Base-by-base conservation (phyloP, 805 yeast genomes). In the Lachancea nothofagi region DNA sequence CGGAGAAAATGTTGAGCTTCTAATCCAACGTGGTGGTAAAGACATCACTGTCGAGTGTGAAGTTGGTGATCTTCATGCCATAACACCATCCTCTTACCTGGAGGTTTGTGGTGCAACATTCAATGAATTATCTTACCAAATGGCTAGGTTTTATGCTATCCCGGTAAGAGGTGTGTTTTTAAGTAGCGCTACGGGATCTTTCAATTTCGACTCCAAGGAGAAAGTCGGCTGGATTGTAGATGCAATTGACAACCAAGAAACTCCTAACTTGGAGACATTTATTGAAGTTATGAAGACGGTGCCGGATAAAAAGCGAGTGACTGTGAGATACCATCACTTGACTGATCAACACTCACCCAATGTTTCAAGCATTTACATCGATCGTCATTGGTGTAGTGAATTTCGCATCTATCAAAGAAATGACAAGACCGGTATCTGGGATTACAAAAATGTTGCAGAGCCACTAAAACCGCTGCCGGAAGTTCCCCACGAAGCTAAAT, bases 41-140 rank as follows among this genome's bases (percentile, higher is more conserved):
- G 74, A 75, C 38, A 59, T 78, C 9, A 59, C 51, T 4, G 71
- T 77, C 22, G 57, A 46, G 4, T 74, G 85, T 39, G 59, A 53
- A 14, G 82, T 89, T 30, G 87, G 82, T 27, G 83, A 89, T 53
- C 67, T 89, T 43, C 95, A 88, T 57, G 67, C 71, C 5, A 84
- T 88, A 24, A 83, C 96, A 0, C 97, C 97, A 22, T 75, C 74
- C 53, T 70, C 88, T 47, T 87, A 77, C 57, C 78, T 89, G 4
- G 82, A 80, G 40, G 90, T 84, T 6, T 81, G 83, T 35, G 96
- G 96, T 40, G 95, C 94, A 1, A 75, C 86, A 0, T 86, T 88
- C 64, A 87, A 88, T 55, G 80, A 84, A 38, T 64, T 89, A 48
- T 82, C 94, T 36, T 89, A 89, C 59, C 96, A 89, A 62, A 70